Evolutionary conservation across 768 basidiomycete genomes (phyloP).

Genomic region (Suillus hirtellus): DNA sequence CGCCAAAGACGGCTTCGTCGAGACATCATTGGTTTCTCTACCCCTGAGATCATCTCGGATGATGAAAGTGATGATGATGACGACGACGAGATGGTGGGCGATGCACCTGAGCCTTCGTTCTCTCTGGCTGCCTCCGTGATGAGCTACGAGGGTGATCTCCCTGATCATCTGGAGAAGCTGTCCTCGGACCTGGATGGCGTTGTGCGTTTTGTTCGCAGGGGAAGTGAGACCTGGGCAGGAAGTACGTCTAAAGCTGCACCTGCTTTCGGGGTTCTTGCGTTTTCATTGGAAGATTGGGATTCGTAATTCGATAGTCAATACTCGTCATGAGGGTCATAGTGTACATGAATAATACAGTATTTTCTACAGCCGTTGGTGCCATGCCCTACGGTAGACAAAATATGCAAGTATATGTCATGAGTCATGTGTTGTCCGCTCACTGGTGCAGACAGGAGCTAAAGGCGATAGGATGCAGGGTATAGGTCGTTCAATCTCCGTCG

Average conservation of each 20-base stretch:
- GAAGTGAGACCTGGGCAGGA: constrained; percentile 67
- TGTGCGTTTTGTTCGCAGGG: constrained; percentile 66
- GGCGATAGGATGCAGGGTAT: no score
- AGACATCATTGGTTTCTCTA: constrained; percentile 64
- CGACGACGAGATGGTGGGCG: constrained; percentile 27
- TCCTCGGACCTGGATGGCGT: constrained; percentile 68
- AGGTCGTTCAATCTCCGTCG: no score
- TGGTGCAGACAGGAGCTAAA: no score
- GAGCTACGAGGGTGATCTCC: constrained; percentile 47
- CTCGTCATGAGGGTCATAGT: background rate
- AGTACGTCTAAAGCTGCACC: constrained; percentile 59
- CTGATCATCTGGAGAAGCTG: constrained; percentile 59
- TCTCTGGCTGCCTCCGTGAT: constrained; percentile 34
- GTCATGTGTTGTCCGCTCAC: no score
- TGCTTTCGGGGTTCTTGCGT: constrained; percentile 71
- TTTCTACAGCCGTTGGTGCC: background rate
- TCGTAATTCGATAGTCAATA: constrained; percentile 15
- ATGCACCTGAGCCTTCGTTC: constrained; percentile 38
- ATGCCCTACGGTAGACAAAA: no score
- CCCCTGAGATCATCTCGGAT: constrained; percentile 32
- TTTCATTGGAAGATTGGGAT: constrained; percentile 82
- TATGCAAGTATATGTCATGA: no score
- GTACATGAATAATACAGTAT: background rate
- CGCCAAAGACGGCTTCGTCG: constrained; percentile 53
- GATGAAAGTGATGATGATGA: constrained; percentile 41